Evolutionary conservation across 2,329 filamentous ascomycete species (phyloP), one percentile per base, ranked within the genome.

Genomic region (Sarocladiaceae sp.): DNA sequence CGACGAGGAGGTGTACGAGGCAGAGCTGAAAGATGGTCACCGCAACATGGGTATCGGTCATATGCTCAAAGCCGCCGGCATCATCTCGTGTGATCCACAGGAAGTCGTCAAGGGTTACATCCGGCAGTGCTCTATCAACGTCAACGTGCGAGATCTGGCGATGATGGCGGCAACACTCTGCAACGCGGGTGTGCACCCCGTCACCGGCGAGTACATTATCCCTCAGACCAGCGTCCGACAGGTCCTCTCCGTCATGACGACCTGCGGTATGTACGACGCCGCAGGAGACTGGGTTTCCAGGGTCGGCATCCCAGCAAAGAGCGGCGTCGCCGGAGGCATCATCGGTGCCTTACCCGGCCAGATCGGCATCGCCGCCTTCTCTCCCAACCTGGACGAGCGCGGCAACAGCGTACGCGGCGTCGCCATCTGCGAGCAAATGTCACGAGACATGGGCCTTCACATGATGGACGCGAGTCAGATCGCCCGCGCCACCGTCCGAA

Each of bases 261-360:
- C 64, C 1, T 67, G 64, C 33, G 63, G 64, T 23, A 67, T 66
- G 63, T 67, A 67, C 50, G 57, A 65, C 49, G 60, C 61, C n/a
- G 62, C 63, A 0, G 63, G 63, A 4, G 60, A 64, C 40, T 66
- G 63, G 63, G 58, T 66, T 2, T 63, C 61, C 6, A 59, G 55
- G 18, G 58, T 66, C 5, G 63, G 63, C 2, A 64, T 66, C 23
- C 63, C 62, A 0, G 63, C 63, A 13, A 66, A 66, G 53, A 62
- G 59, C 35, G 63, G 63, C 23, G 58, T 61, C 0, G 53, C 58
- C 6, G 59, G 59, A 4, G 59, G 58, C 20, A 61, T 61, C 35
- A 59, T 61, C 33, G 58, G 58, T 15, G 58, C 59, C 0, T 37
- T 61, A 43, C 59, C 59, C 0, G 59, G 59, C 6, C 59, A 61